Evolutionary conservation across 371 early-diverging fungal species (phyloP), one percentile per base, ranked within the genome.

Genomic region (Rhizomucor pusillus): DNA sequence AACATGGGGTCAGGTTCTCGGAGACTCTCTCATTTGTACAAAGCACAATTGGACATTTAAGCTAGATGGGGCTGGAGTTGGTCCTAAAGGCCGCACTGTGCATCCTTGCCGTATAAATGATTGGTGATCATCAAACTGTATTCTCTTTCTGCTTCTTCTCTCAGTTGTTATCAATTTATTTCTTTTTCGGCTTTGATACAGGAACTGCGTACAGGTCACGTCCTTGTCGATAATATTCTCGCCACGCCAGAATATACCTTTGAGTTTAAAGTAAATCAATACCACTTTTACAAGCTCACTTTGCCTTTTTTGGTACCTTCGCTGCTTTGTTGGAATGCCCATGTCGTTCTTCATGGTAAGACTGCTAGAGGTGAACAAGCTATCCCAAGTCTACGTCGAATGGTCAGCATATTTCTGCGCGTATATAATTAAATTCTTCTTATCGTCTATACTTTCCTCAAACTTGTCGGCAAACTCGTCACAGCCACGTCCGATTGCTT

Each of bases 31-130:
- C 23, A 61, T 79, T 34, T 87, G 88, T 53, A 74, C 84, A 52
- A 86, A 85, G 58, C 88, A 87, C 55, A 79, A 82, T 50, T 87
- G 88, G 88, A 65, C 65, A 0, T 87, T 86, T 55, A 54, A 62
- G 13, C 53, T 87, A 51, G 79, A 81, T 33, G 66, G 69, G 12
- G 60, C 56, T 23, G 80, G 75, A 10, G 53, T 65, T 12, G 74
- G 77, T 35, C 59, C 69, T 45, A 79, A 77, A 52, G 76, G 80
- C 35, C 69, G 65, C 46, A 67, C 76, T 5, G 53, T 86, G 37
- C 76, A 83, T 62, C 77, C 85, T 19, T 86, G 87, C 62, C 63
- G 73, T 52, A 81, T 86, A 14, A 75, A 81, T 49, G 85, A 86
- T 52, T 86, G 87, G 87, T 86, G 50, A 56, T 37, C 37, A 37